Conservation (phyloP, 768 basidiomycete species). For the Tricholomella constricta region DNA sequence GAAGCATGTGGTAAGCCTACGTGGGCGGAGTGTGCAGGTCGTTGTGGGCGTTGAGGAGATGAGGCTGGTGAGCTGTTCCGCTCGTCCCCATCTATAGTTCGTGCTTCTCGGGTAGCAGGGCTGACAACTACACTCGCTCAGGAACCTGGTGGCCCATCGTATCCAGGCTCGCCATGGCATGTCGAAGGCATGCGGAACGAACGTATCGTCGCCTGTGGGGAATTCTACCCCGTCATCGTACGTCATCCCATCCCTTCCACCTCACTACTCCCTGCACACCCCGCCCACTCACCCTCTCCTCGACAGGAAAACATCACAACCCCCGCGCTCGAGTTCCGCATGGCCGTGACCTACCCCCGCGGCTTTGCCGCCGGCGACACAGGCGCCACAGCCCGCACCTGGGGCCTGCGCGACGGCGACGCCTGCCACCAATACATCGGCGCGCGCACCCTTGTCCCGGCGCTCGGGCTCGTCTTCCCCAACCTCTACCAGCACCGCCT, state of each 20-base stretch:
- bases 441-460: constrained; percentile 34
- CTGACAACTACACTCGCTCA: constrained; percentile 12
- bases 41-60: constrained; percentile 44
- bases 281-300: not conserved
- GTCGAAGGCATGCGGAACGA: constrained; percentile 58
- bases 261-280: no score
- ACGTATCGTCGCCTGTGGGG: constrained; percentile 47
- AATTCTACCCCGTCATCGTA: constrained; percentile 43
- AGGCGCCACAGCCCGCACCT: constrained; percentile 48
- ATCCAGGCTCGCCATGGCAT: constrained; percentile 44
- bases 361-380: constrained; percentile 45
- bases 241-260: constrained; percentile 15
- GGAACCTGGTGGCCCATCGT: constrained; percentile 35
- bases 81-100: not conserved
- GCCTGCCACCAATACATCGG: constrained; percentile 52
- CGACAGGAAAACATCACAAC: constrained; percentile 45
- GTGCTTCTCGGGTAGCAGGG: no score
- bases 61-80: constrained; percentile 36
- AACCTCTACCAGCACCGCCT: constrained; percentile 57
- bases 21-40: constrained; percentile 42
- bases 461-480: constrained; percentile 49
- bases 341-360: constrained; percentile 51
- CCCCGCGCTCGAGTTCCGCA: constrained; percentile 44
- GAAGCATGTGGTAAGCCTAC: constrained; percentile 38
- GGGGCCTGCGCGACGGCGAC: constrained; percentile 50